Evolutionary conservation across 768 basidiomycete genomes (phyloP).

Genomic region (Amanita thiersii): DNA sequence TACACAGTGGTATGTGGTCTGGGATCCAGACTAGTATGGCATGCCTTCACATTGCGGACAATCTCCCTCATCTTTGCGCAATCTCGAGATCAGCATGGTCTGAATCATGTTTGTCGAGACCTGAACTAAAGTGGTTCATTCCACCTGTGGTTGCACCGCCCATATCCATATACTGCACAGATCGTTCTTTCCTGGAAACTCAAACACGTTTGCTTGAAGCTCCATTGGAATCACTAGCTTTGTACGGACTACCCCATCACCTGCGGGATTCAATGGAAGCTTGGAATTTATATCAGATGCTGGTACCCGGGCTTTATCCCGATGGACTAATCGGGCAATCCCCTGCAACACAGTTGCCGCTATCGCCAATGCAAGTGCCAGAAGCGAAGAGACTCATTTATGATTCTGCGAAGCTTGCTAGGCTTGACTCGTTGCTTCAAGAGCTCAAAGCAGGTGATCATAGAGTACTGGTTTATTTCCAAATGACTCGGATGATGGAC

Average conservation of each 20-base stretch:
- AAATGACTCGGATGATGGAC: conserved; percentile 99
- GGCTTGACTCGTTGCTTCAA: conserved; percentile 81
- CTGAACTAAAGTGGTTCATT: conserved; percentile 75
- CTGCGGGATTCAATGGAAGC: conserved; percentile 51
- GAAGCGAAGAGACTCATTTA: conserved; percentile 92
- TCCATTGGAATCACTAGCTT: conserved; percentile 62
- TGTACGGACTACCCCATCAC: conserved; percentile 78
- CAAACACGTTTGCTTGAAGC: conserved; percentile 55
- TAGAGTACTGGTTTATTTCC: conserved; percentile 94
- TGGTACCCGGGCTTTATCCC: conserved; percentile 54
- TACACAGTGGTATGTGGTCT: background rate
- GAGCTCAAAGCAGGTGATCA: conserved; percentile 92
- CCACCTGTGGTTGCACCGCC: conserved; percentile 84
- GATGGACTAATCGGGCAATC: conserved; percentile 64
- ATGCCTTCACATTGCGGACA: conserved; percentile 26
- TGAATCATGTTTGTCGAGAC: conserved; percentile 75
- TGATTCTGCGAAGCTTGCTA: conserved; percentile 93
- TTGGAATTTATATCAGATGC: conserved; percentile 33
- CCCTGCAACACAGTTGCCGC: conserved; percentile 65
- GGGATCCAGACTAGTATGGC: background rate
- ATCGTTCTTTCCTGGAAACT: conserved; percentile 73
- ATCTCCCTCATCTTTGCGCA: conserved; percentile 45
- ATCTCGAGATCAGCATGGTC: conserved; percentile 60
- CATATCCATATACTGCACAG: conserved; percentile 61
- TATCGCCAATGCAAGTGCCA: conserved; percentile 84